A percentile compares a stretch with the other conserved stretches of the same genome.
Evolutionary conservation across 768 basidiomycete genomes (phyloP).

Genomic region (Leccinum imitatum): DNA sequence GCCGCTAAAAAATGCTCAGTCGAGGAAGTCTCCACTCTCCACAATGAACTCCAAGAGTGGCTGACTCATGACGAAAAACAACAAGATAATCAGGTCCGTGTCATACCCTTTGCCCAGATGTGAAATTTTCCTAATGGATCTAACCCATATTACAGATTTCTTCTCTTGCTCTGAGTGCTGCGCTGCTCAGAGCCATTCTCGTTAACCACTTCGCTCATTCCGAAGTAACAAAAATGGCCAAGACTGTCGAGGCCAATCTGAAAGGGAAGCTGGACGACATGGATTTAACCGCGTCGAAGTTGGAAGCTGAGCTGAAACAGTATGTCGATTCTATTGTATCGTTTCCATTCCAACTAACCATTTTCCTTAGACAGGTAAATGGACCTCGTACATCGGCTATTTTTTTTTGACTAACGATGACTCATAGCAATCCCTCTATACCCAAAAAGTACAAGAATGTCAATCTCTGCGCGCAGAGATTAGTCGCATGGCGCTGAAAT

Average conservation of each 20-base stretch:
- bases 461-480: constrained; percentile 67
- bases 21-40: constrained; percentile 76
- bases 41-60: constrained; percentile 80
- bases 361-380: constrained; percentile 58
- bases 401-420: constrained; percentile 16
- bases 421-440: constrained; percentile 55
- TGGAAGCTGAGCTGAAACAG: constrained; percentile 73
- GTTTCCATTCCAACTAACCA: constrained; percentile 15
- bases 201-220: constrained; percentile 81
- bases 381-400: constrained; percentile 3
- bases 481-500: constrained; percentile 46
- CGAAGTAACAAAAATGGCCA: constrained; percentile 69
- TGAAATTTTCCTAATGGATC: not conserved
- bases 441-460: constrained; percentile 70
- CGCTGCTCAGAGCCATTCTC: constrained; percentile 78
- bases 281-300: constrained; percentile 53
- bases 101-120: constrained; percentile 31
- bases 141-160: constrained; percentile 48
- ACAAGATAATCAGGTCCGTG: constrained; percentile 61
- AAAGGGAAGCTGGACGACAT: constrained; percentile 67
- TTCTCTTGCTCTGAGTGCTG: constrained; percentile 72
- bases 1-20: constrained; percentile 86
- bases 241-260: constrained; percentile 57
- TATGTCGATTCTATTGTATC: constrained; percentile 39
- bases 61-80: constrained; percentile 56